These are phyloP conservation scores for Naganishia vishniacii DNA, from an alignment of 768 basidiomycete genomes.

Conservation along the genomic window DNA sequence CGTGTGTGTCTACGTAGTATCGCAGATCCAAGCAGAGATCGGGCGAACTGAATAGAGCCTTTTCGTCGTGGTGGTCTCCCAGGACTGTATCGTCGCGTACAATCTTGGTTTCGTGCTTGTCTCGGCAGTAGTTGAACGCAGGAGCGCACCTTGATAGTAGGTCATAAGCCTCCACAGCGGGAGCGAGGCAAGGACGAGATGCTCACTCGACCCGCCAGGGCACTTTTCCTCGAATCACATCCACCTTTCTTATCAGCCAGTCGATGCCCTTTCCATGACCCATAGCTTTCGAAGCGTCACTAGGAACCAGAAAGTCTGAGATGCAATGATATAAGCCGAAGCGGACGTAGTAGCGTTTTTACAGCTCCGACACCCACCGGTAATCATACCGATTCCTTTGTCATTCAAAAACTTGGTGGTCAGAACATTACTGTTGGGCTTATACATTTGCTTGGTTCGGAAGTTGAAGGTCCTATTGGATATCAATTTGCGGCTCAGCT, in stretches of 20 bases:
- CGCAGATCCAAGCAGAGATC: conserved; percentile 60
- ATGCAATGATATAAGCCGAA: background rate
- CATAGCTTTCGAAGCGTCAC: conserved; percentile 19
- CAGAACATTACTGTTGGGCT: conserved; percentile 57
- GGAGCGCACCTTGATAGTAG: conserved; percentile 61
- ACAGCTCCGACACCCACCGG: conserved; percentile 53
- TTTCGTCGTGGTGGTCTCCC: conserved; percentile 51
- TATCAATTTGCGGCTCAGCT: too few relatives aligned
- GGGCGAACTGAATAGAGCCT: conserved; percentile 47
- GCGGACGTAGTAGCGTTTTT: background rate
- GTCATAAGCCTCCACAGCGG: background rate
- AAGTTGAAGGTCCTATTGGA: conserved; percentile 39
- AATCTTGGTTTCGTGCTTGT: conserved; percentile 61
- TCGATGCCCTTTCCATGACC: conserved; percentile 32
- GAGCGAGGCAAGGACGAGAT: background rate
- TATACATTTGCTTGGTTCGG: conserved; percentile 46
- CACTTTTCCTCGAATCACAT: conserved; percentile 76
- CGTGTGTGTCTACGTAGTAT: conserved; percentile 60
- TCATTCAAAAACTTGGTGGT: conserved; percentile 90
- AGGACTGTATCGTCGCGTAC: conserved; percentile 48
- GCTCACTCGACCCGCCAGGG: conserved; percentile 65
- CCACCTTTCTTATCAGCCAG: conserved; percentile 46
- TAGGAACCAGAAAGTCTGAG: conserved; percentile 22
- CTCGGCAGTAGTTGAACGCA: conserved; percentile 89
- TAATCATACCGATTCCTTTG: conserved; percentile 75